These are phyloP conservation scores for Globomyces sp. DNA, from an alignment of 371 early-diverging fungal species.

Conservation along the genomic window DNA sequence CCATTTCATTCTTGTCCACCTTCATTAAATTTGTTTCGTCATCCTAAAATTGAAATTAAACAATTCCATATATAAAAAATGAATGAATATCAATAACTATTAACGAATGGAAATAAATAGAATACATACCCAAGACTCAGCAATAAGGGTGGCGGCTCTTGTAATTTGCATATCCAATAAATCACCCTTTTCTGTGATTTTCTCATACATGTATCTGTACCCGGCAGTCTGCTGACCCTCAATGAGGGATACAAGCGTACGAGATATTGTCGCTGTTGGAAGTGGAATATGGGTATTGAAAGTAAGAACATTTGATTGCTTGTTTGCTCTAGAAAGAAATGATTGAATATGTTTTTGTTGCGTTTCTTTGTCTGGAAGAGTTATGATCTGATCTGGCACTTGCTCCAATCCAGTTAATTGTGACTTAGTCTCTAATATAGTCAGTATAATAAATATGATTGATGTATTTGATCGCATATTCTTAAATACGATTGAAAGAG, in stretches of 20 bases:
- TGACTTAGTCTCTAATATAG: neutral
- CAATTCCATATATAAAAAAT: too few species aligned
- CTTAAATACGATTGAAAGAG: too few species aligned
- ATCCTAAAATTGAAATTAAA: neutral
- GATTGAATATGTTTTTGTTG: neutral
- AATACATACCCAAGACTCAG: too few species aligned
- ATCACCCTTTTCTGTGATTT: slow-evolving; percentile 68
- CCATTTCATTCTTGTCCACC: neutral
- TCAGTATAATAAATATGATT: too few species aligned
- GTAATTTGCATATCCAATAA: slow-evolving; percentile 54
- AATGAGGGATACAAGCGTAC: slow-evolving; percentile 23
- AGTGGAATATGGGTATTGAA: slow-evolving; percentile 33
- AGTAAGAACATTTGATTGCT: slow-evolving; percentile 21
- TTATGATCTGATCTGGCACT: too few species aligned
- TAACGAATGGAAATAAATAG: too few species aligned
- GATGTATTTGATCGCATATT: too few species aligned
- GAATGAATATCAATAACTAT: too few species aligned
- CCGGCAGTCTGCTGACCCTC: slow-evolving; percentile 54
- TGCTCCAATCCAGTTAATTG: neutral
- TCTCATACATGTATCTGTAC: slow-evolving; percentile 90
- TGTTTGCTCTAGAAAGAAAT: slow-evolving; percentile 31
- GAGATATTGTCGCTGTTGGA: neutral
- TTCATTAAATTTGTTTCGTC: neutral
- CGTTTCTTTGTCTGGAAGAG: neutral
- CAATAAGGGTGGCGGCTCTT: too few species aligned